Evolutionary conservation across 1,139 yeast species (phyloP).

Genomic region (Lodderomyces orthopsilosis): DNA sequence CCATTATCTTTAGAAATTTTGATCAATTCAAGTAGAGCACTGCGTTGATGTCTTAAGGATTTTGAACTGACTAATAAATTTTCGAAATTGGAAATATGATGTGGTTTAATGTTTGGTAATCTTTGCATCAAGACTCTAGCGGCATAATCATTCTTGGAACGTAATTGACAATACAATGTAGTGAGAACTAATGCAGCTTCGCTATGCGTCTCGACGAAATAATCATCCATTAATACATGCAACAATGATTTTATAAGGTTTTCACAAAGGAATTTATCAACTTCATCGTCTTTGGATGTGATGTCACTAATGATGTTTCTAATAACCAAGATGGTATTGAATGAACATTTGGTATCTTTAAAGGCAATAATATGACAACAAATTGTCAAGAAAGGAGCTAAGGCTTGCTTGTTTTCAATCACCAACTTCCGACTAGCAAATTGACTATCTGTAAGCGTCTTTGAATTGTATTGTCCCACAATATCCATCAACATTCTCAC

Average conservation of each 20-base stretch:
- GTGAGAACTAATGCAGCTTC: constrained; percentile 91
- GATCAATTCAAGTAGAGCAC: constrained; percentile 66
- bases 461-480: constrained; percentile 66
- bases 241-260: constrained; percentile 47
- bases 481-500: constrained; percentile 85
- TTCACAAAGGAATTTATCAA: constrained; percentile 73
- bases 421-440: constrained; percentile 63
- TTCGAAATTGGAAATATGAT: constrained; percentile 54
- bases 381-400: constrained; percentile 77
- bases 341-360: constrained; percentile 89
- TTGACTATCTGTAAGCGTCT: constrained; percentile 54
- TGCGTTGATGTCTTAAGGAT: constrained; percentile 70
- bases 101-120: constrained; percentile 45
- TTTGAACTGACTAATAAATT: constrained; percentile 57
- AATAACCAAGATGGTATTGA: constrained; percentile 79
- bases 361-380: constrained; percentile 76
- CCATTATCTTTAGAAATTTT: constrained; percentile 39
- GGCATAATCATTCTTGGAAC: constrained; percentile 60
- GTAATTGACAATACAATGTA: constrained; percentile 68
- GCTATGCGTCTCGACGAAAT: constrained; percentile 81
- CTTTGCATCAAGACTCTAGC: constrained; percentile 45
- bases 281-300: constrained; percentile 66
- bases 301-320: constrained; percentile 69
- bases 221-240: constrained; percentile 65
- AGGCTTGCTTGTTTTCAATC: constrained; percentile 58